Base-by-base conservation (phyloP, 805 yeast species). In the Wickerhamomyces tratensis region DNA sequence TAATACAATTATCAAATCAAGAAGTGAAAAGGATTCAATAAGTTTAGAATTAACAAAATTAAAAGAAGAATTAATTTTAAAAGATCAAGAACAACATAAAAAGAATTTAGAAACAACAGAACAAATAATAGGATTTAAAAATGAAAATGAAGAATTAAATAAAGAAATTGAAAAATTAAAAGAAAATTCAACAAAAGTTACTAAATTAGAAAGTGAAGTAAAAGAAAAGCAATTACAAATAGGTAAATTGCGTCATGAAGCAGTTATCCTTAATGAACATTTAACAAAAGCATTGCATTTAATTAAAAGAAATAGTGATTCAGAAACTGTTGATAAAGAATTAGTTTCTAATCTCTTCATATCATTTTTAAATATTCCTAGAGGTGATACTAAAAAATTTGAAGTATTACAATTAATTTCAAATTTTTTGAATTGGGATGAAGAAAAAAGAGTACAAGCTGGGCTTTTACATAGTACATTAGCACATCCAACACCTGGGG, bases 221-320 rank as follows among this genome's bases (percentile, higher is more conserved):
- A 79, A 68, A 66, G 88, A 72, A 46, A 88, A 86, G 61, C 86
- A 80, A 45, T 65, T 89, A 33, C 74, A 80, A 40, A 77, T 93
- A 41, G 98, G 98, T 2, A 93, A 91, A 58, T 71, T 93, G 40
- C 76, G 97, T 41, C 98, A 91, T 59, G 98, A 93, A 60, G 91
- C 95, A 2, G 91, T 93, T 9, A 86, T 86, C 26, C 65, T 91
- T 44, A 93, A 93, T 59, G 98, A 93, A 57, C 98, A 93, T 63
- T 65, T 93, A 42, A 88, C 96, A n/a, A 91, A 93, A 55, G 95
- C 98, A 1, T 65, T 91, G 47, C 77, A 86, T 26, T 69, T 91
- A 72, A 74, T 93, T 45, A 86, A 88, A 53, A 81, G 81, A 56
- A 84, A 82, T 41, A 77, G 85, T 36, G 77, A 79, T 35, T 77